These are phyloP conservation scores for Kwoniella mangroviensis DNA, from an alignment of 768 basidiomycete genomes.

Conservation along the genomic window DNA sequence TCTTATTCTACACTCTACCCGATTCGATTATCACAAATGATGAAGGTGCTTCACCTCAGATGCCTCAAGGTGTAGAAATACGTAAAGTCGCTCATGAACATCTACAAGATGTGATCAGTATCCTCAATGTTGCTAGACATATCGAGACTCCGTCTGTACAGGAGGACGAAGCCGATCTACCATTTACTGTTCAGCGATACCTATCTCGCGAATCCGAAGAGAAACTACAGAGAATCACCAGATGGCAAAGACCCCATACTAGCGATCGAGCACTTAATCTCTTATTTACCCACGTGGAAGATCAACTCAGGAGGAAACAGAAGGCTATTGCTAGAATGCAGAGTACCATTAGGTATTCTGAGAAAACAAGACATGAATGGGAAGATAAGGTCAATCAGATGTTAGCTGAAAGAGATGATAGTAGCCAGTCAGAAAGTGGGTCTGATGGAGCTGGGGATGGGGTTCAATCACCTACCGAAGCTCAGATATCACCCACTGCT, in stretches of 20 bases:
- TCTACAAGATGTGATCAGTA: constrained; percentile 84
- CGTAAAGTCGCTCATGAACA: constrained; percentile 64
- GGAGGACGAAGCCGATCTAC: constrained; percentile 81
- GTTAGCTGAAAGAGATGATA: constrained; percentile 67
- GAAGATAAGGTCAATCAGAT: constrained; percentile 80
- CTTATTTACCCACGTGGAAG: constrained; percentile 83
- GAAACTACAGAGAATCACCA: constrained; percentile 78
- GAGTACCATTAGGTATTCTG: constrained; percentile 94
- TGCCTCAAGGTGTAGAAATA: constrained; percentile 42
- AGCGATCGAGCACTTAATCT: constrained; percentile 83
- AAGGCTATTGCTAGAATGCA: constrained; percentile 95
- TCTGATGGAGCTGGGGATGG: constrained; percentile 47
- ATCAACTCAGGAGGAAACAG: constrained; percentile 88
- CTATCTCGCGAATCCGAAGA: constrained; percentile 88
- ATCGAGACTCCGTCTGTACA: constrained; percentile 85
- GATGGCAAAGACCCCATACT: constrained; percentile 82
- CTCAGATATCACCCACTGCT: constrained; percentile 4
- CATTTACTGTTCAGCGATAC: constrained; percentile 87
- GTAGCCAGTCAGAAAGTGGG: constrained; percentile 61
- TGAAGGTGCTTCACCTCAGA: constrained; percentile 24
- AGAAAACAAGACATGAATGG: constrained; percentile 97
- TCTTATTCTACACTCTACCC: constrained; percentile 45
- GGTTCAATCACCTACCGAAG: constrained; percentile 21
- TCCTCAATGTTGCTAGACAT: constrained; percentile 76
- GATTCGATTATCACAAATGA: constrained; percentile 40